Percentiles rank a stretch among this genome's conserved stretches.
These are phyloP conservation scores for Alternaria brassicae DNA, from an alignment of 2,329 filamentous ascomycete species.

Conservation along the genomic window DNA sequence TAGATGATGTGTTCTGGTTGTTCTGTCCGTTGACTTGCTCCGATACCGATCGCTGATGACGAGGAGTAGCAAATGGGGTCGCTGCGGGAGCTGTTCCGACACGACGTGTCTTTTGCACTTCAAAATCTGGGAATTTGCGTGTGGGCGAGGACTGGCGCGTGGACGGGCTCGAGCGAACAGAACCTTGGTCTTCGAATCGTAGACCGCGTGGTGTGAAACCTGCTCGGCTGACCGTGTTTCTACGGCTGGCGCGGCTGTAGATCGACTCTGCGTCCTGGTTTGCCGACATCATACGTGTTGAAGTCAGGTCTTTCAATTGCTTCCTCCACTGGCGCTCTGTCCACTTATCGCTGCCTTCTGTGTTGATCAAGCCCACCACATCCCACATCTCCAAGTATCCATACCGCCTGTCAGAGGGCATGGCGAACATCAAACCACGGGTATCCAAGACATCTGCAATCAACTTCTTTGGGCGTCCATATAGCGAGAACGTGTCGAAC, in stretches of 20 bases:
- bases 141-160: conserved; percentile 55
- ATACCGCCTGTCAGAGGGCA: conserved; percentile 86
- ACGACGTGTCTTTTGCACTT: conserved; percentile 44
- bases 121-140: conserved; percentile 32
- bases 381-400: conserved; percentile 91
- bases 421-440: conserved; percentile 95
- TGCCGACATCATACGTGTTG: conserved; percentile 71
- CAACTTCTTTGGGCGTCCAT: conserved; percentile 85
- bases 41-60: conserved; percentile 59
- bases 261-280: conserved; percentile 47
- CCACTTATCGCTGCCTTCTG: conserved; percentile 78
- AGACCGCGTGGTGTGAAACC: conserved; percentile 47
- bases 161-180: conserved; percentile 54
- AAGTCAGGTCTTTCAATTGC: conserved; percentile 86
- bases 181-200: conserved; percentile 54
- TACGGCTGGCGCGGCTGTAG: conserved; percentile 48
- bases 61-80: conserved; percentile 34
- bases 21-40: conserved; percentile 55
- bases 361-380: conserved; percentile 79
- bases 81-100: conserved; percentile 54
- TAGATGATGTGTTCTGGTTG: conserved; percentile 50
- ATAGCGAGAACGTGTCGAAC: conserved; percentile 90
- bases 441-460: conserved; percentile 87
- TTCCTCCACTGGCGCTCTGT: conserved; percentile 88
- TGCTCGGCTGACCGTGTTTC: conserved; percentile 54